Evolutionary conservation across 768 basidiomycete species (phyloP).

Genomic region (Tylopilus sp.): DNA sequence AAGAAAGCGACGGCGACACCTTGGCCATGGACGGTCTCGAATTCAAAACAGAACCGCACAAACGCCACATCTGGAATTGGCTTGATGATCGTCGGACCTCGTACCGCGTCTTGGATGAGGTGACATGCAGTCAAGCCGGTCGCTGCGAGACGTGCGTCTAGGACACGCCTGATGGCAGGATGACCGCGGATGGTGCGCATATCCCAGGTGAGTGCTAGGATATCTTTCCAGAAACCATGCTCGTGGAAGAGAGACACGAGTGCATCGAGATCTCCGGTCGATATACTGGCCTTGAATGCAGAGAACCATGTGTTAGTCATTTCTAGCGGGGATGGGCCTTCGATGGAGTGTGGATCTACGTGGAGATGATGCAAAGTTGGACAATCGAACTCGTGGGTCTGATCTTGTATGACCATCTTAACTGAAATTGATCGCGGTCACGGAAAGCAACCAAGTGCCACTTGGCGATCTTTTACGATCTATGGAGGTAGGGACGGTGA

Average conservation of each 20-base stretch:
- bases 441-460: too few species aligned
- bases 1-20: slow-evolving; percentile 54
- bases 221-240: slow-evolving; percentile 47
- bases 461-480: too few species aligned
- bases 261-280: not conserved
- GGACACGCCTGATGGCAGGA: slow-evolving; percentile 33
- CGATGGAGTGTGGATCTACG: slow-evolving; percentile 11
- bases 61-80: slow-evolving; percentile 54
- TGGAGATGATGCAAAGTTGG: slow-evolving; percentile 21
- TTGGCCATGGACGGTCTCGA: slow-evolving; percentile 45
- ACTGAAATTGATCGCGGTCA: too few species aligned
- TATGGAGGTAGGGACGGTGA: too few species aligned
- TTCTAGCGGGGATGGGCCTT: slow-evolving; percentile 6
- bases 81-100: slow-evolving; percentile 31
- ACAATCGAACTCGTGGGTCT: too few species aligned
- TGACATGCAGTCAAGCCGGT: slow-evolving; percentile 17
- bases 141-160: slow-evolving; percentile 34
- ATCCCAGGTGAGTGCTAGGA: slow-evolving; percentile 50
- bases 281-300: slow-evolving; percentile 10
- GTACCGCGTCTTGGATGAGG: slow-evolving; percentile 25
- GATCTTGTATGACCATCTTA: too few species aligned
- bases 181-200: slow-evolving; percentile 46
- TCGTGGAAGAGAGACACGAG: slow-evolving; percentile 19
- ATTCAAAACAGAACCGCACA: slow-evolving; percentile 55
- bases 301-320: slow-evolving; percentile 18